Conservation (phyloP, 2,329 filamentous ascomycete species). For the Elsinoe australis region DNA sequence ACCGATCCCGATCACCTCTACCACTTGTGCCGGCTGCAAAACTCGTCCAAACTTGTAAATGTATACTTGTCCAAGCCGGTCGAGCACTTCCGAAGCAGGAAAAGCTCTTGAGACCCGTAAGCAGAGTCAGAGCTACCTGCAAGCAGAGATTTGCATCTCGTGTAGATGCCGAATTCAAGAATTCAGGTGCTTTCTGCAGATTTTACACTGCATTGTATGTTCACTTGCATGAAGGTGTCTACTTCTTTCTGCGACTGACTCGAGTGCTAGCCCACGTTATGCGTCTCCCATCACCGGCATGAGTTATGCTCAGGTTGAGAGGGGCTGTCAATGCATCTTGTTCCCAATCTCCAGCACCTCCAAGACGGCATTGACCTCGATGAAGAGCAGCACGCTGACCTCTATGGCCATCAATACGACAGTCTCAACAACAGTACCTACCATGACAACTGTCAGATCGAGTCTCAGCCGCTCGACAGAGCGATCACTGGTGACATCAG, state of each 20-base stretch:
- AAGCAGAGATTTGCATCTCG: background rate
- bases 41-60: constrained; percentile 9
- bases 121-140: background rate
- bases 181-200: background rate
- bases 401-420: background rate
- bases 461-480: too few relatives aligned
- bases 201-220: constrained; percentile 1
- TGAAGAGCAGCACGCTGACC: background rate
- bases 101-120: background rate
- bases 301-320: background rate
- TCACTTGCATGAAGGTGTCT: background rate
- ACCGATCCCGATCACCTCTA: constrained; percentile 10
- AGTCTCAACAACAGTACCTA: background rate
- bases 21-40: constrained; percentile 8
- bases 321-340: constrained; percentile 1
- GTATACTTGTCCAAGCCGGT: background rate
- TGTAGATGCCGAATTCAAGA: background rate
- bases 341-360: background rate
- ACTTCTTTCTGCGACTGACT: background rate
- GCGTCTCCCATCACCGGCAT: constrained; percentile 2
- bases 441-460: background rate
- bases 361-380: background rate
- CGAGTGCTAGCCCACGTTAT: background rate
- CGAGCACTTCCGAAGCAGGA: constrained; percentile 5
- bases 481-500: background rate